Conservation (phyloP, 2,329 filamentous ascomycete genomes). For the Fusarium subtropicale region DNA sequence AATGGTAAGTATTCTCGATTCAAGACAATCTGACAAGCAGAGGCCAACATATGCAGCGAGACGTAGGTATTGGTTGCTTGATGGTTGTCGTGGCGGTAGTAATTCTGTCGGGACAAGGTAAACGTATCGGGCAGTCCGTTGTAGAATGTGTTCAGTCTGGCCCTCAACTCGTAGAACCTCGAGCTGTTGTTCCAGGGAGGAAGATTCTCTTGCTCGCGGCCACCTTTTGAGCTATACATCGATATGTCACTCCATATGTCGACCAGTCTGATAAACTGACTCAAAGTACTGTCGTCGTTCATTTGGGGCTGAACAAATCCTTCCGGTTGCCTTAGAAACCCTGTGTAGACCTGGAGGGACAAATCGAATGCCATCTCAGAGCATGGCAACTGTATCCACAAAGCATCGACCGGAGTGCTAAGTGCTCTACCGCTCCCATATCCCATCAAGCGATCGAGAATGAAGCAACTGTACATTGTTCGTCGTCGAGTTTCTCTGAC, state of each 20-base stretch:
- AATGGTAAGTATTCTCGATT: slow-evolving; percentile 13
- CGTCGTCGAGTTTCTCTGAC: slow-evolving; percentile 64
- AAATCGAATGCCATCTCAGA: slow-evolving; percentile 65
- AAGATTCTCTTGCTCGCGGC: slow-evolving; percentile 61
- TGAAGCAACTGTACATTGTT: slow-evolving; percentile 80
- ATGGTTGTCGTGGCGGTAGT: slow-evolving; percentile 60
- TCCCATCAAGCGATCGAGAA: slow-evolving; percentile 76
- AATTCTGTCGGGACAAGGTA: slow-evolving; percentile 60
- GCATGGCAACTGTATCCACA: slow-evolving; percentile 14
- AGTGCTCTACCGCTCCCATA: slow-evolving; percentile 71
- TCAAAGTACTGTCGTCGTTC: slow-evolving; percentile 61
- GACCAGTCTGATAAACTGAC: slow-evolving; percentile 67
- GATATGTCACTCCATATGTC: slow-evolving; percentile 70
- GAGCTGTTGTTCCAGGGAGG: slow-evolving; percentile 71
- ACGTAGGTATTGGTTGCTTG: slow-evolving; percentile 8
- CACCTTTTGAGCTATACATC: slow-evolving; percentile 64
- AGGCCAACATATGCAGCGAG: slow-evolving; percentile 13
- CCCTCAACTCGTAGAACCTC: slow-evolving; percentile 65
- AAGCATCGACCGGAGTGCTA: slow-evolving; percentile 64
- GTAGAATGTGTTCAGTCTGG: slow-evolving; percentile 57
- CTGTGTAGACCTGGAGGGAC: slow-evolving; percentile 66
- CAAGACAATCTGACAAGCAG: slow-evolving; percentile 11
- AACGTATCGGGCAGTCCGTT: slow-evolving; percentile 65
- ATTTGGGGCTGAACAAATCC: slow-evolving; percentile 38
- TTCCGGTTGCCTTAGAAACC: slow-evolving; percentile 54